Percentiles rank a stretch among this genome's conserved stretches.
Evolutionary conservation across 2,329 filamentous ascomycete genomes (phyloP).

Genomic region (Exophiala xenobiotica): DNA sequence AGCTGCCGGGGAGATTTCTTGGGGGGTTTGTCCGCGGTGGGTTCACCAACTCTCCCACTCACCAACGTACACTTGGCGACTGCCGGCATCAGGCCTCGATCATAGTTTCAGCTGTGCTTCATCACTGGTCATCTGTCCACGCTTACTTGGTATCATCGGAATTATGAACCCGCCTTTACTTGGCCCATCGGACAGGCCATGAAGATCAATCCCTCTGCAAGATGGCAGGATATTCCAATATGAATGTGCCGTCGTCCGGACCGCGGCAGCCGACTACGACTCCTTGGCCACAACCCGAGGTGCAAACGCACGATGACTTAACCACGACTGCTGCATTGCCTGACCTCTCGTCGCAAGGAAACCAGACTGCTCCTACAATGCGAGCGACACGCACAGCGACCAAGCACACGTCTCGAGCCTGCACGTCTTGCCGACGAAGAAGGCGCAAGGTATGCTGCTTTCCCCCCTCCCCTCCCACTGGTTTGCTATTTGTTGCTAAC

Average conservation of each 20-base stretch:
- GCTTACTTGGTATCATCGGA: too few species aligned
- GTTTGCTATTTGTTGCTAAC: neutral
- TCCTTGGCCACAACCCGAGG: neutral
- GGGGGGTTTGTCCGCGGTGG: neutral
- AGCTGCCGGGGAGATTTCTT: too few species aligned
- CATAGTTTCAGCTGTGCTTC: too few species aligned
- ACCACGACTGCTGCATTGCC: neutral
- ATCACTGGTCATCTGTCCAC: too few species aligned
- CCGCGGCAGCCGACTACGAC: neutral
- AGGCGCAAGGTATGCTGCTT: conserved; percentile 5
- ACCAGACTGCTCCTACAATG: neutral
- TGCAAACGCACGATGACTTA: neutral
- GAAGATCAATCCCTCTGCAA: too few species aligned
- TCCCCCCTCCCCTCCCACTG: neutral
- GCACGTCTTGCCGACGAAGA: conserved; percentile 5
- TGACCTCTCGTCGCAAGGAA: neutral
- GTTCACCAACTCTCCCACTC: neutral
- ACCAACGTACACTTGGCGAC: too few species aligned
- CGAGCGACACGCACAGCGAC: neutral
- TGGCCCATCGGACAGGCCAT: too few species aligned
- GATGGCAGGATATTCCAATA: too few species aligned
- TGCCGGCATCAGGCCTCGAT: too few species aligned
- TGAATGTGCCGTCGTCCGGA: neutral
- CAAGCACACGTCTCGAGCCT: conserved; percentile 9
- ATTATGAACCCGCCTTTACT: too few species aligned